These are phyloP conservation scores for Moricandia moricandioides DNA, from an alignment of 345 rosid genomes.

Conservation along the genomic window DNA sequence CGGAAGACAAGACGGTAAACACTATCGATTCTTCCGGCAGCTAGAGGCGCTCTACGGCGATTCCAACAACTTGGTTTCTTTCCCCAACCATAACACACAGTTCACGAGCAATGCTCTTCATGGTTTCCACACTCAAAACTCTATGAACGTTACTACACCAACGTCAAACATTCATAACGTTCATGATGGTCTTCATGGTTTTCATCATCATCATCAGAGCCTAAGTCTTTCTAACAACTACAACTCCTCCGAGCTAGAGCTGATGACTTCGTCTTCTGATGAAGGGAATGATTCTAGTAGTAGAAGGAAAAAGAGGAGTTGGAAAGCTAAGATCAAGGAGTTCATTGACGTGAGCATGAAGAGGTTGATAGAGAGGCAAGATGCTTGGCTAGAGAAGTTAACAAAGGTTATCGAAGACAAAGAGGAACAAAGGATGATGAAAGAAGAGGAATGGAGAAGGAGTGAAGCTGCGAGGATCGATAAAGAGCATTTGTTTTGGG, in stretches of 20 bases:
- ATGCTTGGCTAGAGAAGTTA: conserved; percentile 79
- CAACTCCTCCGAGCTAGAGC: conserved; percentile 55
- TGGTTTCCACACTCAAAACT: conserved; percentile 39
- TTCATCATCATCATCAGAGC: conserved; percentile 52
- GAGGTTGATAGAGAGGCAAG: conserved; percentile 83
- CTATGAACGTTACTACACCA: conserved; percentile 25
- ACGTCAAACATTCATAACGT: conserved; percentile 30
- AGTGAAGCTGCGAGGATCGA: conserved; percentile 63
- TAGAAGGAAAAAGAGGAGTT: conserved; percentile 57
- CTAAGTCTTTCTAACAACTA: conserved; percentile 66
- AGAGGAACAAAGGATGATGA: conserved; percentile 66
- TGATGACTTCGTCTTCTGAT: conserved; percentile 52
- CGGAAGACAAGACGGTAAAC: conserved; percentile 97
- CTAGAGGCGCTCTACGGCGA: conserved; percentile 96
- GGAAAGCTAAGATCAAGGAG: conserved; percentile 80
- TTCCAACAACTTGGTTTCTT: conserved; percentile 43
- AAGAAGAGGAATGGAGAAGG: conserved; percentile 87
- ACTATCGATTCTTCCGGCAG: conserved; percentile 90
- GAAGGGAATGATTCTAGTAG: conserved; percentile 53
- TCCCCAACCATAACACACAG: conserved; percentile 44
- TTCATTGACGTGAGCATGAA: conserved; percentile 76
- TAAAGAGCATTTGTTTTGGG: conserved; percentile 82
- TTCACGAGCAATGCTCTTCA: conserved; percentile 41
- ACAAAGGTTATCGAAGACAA: conserved; percentile 69
- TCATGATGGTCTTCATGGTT: conserved; percentile 24